Percentiles rank a stretch among this genome's conserved stretches.
Conservation (phyloP, 148 eudicot species). For the Bassia scoparia region DNA sequence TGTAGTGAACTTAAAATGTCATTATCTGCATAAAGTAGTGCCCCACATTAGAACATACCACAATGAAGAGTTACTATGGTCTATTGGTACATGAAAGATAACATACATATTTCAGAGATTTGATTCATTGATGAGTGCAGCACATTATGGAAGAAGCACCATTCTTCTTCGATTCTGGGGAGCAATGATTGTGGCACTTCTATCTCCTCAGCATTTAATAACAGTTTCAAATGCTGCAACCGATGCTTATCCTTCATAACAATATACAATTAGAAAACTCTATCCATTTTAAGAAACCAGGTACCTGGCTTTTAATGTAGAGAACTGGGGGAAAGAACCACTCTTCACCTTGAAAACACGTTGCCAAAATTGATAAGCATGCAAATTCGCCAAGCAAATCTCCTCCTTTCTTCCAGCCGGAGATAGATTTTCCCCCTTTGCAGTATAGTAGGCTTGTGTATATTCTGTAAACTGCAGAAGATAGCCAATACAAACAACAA, state of each 20-base stretch:
- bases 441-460: conserved; percentile 50
- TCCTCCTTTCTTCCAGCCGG: conserved; percentile 64
- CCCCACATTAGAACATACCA: not conserved
- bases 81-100: not conserved
- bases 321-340: not conserved
- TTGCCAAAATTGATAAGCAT: conserved; percentile 91
- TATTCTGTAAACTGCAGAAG: conserved; percentile 49
- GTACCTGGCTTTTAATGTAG: not conserved
- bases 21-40: conserved; percentile 56
- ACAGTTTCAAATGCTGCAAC: conserved; percentile 45
- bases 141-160: conserved; percentile 81
- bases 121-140: conserved; percentile 67
- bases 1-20: conserved; percentile 66
- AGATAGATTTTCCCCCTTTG: conserved; percentile 34
- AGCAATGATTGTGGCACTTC: conserved; percentile 23
- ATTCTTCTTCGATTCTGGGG: conserved; percentile 67
- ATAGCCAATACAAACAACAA: conserved; percentile 7
- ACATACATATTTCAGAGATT: conserved; percentile 70
- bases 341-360: conserved; percentile 57
- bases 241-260: conserved; percentile 66
- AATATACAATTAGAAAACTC: conserved; percentile 9
- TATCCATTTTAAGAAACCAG: not conserved
- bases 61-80: not conserved
- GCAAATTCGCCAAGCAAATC: conserved; percentile 53
- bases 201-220: conserved; percentile 35